Conservation (phyloP, 495 filamentous ascomycete genomes). For the Podospora pseudopauciseta region DNA sequence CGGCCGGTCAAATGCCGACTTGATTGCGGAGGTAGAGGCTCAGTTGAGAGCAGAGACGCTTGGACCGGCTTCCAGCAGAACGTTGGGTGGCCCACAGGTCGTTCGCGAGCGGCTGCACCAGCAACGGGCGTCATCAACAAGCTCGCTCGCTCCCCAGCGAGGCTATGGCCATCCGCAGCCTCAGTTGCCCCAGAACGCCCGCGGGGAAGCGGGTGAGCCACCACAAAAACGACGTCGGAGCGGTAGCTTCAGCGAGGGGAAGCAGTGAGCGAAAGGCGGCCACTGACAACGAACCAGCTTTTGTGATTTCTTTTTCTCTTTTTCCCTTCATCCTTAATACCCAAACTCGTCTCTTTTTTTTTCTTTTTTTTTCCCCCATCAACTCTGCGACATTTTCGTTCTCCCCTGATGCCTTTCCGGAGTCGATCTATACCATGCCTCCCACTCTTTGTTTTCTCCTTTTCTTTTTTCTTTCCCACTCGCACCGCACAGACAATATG, state of each 20-base stretch:
- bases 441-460: constrained; percentile 2
- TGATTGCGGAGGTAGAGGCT: not conserved
- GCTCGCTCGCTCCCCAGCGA: no score
- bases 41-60: not conserved
- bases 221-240: not conserved
- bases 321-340: constrained; percentile 2
- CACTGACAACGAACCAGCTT: not conserved
- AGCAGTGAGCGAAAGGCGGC: not conserved
- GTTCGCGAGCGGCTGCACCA: no score
- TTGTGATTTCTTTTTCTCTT: not conserved
- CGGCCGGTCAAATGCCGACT: not conserved
- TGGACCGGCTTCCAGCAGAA: not conserved
- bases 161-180: no score
- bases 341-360: not conserved
- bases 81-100: no score
- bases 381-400: not conserved
- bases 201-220: not conserved
- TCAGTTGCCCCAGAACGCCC: not conserved
- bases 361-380: not conserved
- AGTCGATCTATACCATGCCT: not conserved
- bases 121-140: no score
- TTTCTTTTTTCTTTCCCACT: not conserved
- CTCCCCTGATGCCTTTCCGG: not conserved
- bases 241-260: not conserved
- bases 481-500: not conserved